Percentiles rank a stretch among this genome's conserved stretches.
These are phyloP conservation scores for Tetrapyrgos nigripes DNA, from an alignment of 1,284 basidiomycete genomes.

Conservation along the genomic window DNA sequence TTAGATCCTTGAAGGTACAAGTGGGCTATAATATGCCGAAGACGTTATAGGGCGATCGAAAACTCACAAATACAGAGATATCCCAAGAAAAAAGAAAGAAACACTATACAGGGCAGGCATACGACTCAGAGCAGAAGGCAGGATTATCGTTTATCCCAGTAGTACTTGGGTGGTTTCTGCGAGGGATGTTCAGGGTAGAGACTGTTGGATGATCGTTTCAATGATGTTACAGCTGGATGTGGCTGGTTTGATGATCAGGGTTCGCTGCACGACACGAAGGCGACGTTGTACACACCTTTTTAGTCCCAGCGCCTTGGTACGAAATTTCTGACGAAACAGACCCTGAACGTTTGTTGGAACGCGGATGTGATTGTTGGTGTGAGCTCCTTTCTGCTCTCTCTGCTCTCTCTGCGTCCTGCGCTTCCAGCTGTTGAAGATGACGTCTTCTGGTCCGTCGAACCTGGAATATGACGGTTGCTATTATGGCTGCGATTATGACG, in stretches of 20 bases:
- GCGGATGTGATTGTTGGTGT: background rate
- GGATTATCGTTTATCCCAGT: conserved; percentile 11
- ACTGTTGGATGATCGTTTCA: background rate
- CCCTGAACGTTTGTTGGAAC: background rate
- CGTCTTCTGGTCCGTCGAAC: background rate
- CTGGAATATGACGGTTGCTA: conserved; percentile 12
- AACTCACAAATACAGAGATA: too few relatives aligned
- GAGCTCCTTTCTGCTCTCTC: background rate
- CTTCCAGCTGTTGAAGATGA: background rate
- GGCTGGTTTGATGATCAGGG: background rate
- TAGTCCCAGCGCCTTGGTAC: background rate
- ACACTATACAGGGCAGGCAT: too few relatives aligned
- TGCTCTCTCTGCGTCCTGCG: background rate
- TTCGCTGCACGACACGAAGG: background rate
- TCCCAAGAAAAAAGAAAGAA: too few relatives aligned
- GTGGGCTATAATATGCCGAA: too few relatives aligned
- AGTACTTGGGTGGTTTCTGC: conserved; percentile 13
- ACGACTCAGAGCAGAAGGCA: too few relatives aligned
- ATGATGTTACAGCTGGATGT: background rate
- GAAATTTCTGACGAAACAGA: background rate
- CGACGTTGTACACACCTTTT: background rate
- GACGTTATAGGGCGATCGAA: too few relatives aligned
- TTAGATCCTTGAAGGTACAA: too few relatives aligned
- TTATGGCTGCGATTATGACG: background rate
- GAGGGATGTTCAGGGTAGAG: conserved; percentile 4